Evolutionary conservation across 768 basidiomycete species (phyloP), one percentile per base, ranked within the genome.

Genomic region (Rhodosporidiobolus sp.): DNA sequence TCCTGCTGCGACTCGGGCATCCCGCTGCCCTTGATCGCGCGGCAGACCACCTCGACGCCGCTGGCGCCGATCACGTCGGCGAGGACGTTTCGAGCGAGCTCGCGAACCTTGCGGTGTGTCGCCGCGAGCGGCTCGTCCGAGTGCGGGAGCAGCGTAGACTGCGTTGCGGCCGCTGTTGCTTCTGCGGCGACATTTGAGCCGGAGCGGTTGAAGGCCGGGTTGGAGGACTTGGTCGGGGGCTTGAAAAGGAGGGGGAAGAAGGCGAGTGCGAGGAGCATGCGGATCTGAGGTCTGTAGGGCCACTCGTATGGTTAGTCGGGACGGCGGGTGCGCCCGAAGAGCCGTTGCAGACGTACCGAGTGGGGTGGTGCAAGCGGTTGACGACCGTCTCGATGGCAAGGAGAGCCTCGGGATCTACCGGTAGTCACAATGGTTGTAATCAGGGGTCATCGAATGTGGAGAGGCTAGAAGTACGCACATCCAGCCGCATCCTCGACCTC

Each of bases 181-280:
- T 32, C 0, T 11, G 64, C 50, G 3, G 43, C 10, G 57, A n/a
- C 12, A 35, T 26, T 38, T 35, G 28, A 24, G 53, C 53, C 30
- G 49, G 38, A 6, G 49, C n/a, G 0, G 30, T 19, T 43, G 28
- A 22, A 22, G 35, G 35, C 34, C 3, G 57, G 19, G 53, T 59
- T 59, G 5, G 70, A 54, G 45, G 50, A 28, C 17, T 67, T 62
- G 2, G 24, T n/a, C 7, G 66, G 71, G 1, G 71, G 71, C 17
- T 54, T 67, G 66, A 67, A 72, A 28, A 72, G 46, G 56, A 65
- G 58, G 17, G 71, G 71, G 52, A 67, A 72, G 56, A 72, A 49
- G 52, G 38, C 54, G 38, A 72, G 50, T 19, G 62, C 22, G 30
- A 72, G 50, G 32, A 72, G 46, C n/a, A 63, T 43, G 43, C 71